Evolutionary conservation across 495 filamentous ascomycete genomes (phyloP).

Genomic region (Haplographium delicatum): DNA sequence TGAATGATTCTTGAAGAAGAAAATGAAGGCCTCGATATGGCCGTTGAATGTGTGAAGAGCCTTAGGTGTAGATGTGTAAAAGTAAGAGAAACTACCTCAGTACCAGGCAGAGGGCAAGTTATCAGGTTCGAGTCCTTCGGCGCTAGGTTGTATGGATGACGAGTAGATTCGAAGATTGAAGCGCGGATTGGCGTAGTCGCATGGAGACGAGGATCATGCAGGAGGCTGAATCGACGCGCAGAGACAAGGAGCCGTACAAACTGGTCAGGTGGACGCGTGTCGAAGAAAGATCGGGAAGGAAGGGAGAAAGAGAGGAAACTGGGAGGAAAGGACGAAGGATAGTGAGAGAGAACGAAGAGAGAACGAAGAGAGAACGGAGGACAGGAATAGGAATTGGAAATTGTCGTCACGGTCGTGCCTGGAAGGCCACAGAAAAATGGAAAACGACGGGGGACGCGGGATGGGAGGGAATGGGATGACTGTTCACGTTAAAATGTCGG

Average conservation of each 20-base stretch:
- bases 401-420: constrained; percentile 13
- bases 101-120: background rate
- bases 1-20: no score
- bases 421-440: no score
- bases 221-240: background rate
- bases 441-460: no score
- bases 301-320: constrained; percentile 2
- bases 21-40: no score
- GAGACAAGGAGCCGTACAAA: background rate
- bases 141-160: constrained; percentile 18
- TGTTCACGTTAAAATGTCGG: no score
- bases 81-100: constrained; percentile 17
- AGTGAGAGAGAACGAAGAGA: background rate
- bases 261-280: constrained; percentile 17
- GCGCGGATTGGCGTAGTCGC: constrained; percentile 18
- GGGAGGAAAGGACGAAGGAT: constrained; percentile 8
- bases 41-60: no score
- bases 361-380: constrained; percentile 13
- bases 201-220: background rate
- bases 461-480: no score
- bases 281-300: constrained; percentile 20
- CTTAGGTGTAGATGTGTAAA: constrained; percentile 7
- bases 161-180: constrained; percentile 11
- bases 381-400: constrained; percentile 20
- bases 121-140: constrained; percentile 4